phyloP scores from a whole-genome alignment of 495 filamentous ascomycete genomes.

The Hypoxylon trugodes region DNA sequence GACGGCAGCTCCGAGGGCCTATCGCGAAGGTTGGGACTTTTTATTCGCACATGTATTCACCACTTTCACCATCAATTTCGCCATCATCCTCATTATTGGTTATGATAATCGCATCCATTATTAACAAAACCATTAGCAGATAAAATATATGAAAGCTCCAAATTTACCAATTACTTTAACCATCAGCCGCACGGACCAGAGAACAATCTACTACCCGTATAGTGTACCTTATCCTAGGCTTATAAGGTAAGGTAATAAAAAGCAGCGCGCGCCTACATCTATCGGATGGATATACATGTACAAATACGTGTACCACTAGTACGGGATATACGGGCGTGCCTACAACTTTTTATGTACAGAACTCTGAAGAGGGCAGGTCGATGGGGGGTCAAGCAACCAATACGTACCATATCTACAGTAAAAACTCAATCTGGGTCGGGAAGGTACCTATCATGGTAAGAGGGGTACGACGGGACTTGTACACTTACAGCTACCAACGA shows the following conservation, averaged over 20 bases:
- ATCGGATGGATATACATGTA: not conserved
- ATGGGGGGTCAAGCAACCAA: not conserved
- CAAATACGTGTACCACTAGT: not conserved
- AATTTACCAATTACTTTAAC: slow-evolving; percentile 12
- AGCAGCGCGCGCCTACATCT: not conserved
- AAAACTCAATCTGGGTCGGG: slow-evolving; percentile 22
- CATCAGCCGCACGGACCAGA: slow-evolving; percentile 32
- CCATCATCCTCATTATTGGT: slow-evolving; percentile 31
- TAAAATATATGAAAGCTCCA: too few species aligned
- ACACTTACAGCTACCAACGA: too few species aligned
- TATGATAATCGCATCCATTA: slow-evolving; percentile 26
- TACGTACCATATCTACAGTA: not conserved
- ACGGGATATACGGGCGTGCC: not conserved
- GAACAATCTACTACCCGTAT: slow-evolving; percentile 1
- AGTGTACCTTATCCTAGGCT: not conserved
- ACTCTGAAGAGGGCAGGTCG: slow-evolving; percentile 30
- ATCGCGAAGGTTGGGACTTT: slow-evolving; percentile 26
- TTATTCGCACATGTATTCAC: too few species aligned
- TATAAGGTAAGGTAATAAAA: slow-evolving; percentile 15
- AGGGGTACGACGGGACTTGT: slow-evolving; percentile 22
- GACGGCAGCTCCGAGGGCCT: slow-evolving; percentile 34
- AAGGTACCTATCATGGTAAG: slow-evolving; percentile 22
- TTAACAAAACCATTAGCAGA: slow-evolving; percentile 9
- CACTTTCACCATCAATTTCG: slow-evolving; percentile 33
- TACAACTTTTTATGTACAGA: slow-evolving; percentile 3